Evolutionary conservation across 345 rosid species (phyloP), one percentile per base, ranked within the genome.

Genomic region (sweet orange (Citrus sinensis)): DNA sequence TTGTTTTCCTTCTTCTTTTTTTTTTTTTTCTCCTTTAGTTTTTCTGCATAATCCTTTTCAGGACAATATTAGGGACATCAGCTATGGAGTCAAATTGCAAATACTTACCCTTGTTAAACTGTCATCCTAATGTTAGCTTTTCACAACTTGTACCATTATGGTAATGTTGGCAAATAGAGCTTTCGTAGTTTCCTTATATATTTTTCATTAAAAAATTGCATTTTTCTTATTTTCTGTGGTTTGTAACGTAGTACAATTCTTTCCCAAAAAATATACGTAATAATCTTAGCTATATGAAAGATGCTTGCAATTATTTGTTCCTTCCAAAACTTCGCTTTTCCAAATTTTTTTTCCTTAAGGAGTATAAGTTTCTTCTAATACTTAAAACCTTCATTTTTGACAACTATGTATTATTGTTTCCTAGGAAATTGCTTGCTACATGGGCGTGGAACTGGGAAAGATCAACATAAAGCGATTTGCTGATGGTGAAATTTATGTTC

Each of bases 401-500:
- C 62, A 8, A 58, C 56, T 55, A 20, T 67, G 2, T 59, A 6
- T 35, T 73, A 4, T 62, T 80, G 59, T 32, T 68, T 25, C 67
- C 4, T 77, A 96, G 99, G 99, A 95, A 85, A 89, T 95, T 75
- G 93, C 98, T 68, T 92, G 99, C 85, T 95, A 89, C 80, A 93
- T 95, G 99, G 99, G 99, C 20, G 67, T 95, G 86, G 94, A 92
- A 62, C 90, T 95, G 59, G 98, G 98, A 11, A 91, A 93, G 83
- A 86, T 93, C 68, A 90, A 91, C 70, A 95, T 95, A 25, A 95
- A 95, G 83, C 85, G 98, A 27, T 95, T 95, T 85, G 97, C 98
- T 29, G 99, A 95, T 84, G 99, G 99, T 20, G 98, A 95, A 87
- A 92, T 95, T 62, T 93, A 95, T 74, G 92, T 95, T 74, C 98